These are phyloP conservation scores for Neolecta irregularis DNA, from an alignment of 1,139 yeast genomes.

Conservation along the genomic window DNA sequence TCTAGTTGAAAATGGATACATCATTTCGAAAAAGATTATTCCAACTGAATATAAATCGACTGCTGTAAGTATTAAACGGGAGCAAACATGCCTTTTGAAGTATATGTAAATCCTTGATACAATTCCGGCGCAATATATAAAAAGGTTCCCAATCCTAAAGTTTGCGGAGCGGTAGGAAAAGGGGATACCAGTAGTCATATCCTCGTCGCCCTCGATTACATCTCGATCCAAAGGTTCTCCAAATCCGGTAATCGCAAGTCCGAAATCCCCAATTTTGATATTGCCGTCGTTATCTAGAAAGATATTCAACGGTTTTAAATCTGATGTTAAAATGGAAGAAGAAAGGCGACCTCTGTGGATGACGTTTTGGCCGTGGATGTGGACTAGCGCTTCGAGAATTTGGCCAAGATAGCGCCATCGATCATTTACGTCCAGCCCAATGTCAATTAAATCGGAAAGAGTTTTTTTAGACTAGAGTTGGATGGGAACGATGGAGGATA, in stretches of 20 bases:
- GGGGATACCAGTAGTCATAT: background rate
- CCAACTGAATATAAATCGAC: slow-evolving; percentile 95
- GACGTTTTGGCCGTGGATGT: slow-evolving; percentile 85
- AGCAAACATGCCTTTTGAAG: slow-evolving; percentile 8
- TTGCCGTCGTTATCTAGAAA: slow-evolving; percentile 82
- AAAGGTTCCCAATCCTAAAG: slow-evolving; percentile 51
- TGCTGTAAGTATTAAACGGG: slow-evolving; percentile 39
- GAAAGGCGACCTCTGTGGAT: too few species aligned
- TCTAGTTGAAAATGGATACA: slow-evolving; percentile 63
- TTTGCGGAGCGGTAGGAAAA: slow-evolving; percentile 3
- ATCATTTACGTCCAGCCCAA: slow-evolving; percentile 60
- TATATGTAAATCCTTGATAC: background rate
- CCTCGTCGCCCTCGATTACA: slow-evolving; percentile 4
- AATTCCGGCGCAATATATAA: slow-evolving; percentile 81
- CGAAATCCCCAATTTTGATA: slow-evolving; percentile 92
- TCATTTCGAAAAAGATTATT: slow-evolving; percentile 88
- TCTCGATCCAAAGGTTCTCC: slow-evolving; percentile 1
- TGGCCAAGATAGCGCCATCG: slow-evolving; percentile 86
- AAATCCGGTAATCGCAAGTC: slow-evolving; percentile 51
- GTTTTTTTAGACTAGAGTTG: too few species aligned
- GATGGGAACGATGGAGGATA: too few species aligned
- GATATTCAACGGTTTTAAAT: slow-evolving; percentile 86
- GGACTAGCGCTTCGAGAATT: slow-evolving; percentile 74
- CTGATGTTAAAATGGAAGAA: too few species aligned
- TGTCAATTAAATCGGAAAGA: slow-evolving; percentile 62